Conservation (phyloP, 1,284 basidiomycete genomes). For the Coriolopsis trogii region DNA sequence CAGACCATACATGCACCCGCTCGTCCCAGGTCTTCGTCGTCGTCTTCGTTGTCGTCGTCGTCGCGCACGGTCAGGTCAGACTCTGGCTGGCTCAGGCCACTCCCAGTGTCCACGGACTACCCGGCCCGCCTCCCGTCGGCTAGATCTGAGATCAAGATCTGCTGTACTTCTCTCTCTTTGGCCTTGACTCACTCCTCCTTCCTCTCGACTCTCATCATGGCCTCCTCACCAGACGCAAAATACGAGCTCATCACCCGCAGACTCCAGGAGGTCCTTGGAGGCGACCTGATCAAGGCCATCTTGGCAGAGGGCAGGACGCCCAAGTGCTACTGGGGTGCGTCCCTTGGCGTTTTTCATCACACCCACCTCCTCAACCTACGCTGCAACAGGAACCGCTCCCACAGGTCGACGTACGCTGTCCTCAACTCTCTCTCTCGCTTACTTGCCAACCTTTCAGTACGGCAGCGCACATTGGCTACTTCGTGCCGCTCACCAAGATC, state of each 20-base stretch:
- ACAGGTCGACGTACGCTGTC: conserved; percentile 85
- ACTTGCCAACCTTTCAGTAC: not conserved
- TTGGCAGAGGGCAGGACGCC: conserved; percentile 78
- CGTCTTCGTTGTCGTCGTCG: too few species aligned
- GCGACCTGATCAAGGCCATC: conserved; percentile 82
- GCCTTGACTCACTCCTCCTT: too few species aligned
- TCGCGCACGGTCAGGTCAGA: too few species aligned
- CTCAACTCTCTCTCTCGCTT: not conserved
- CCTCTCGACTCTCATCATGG: conserved; percentile 24
- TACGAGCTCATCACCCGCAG: conserved; percentile 88
- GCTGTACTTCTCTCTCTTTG: not conserved
- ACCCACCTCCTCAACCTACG: not conserved
- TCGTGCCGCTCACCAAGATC: conserved; percentile 94
- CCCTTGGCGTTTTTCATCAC: not conserved
- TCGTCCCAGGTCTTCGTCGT: too few species aligned
- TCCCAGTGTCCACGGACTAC: too few species aligned
- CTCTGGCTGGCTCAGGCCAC: too few species aligned
- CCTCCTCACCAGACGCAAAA: conserved; percentile 54
- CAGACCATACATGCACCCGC: not conserved
- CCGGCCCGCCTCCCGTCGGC: too few species aligned
- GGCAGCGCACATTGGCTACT: conserved; percentile 95
- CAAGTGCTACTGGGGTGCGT: conserved; percentile 87
- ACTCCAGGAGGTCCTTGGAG: conserved; percentile 89
- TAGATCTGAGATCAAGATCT: not conserved
- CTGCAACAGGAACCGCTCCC: conserved; percentile 78